phyloP scores from a whole-genome alignment of 305 asterid genomes.

The Withania somnifera region DNA sequence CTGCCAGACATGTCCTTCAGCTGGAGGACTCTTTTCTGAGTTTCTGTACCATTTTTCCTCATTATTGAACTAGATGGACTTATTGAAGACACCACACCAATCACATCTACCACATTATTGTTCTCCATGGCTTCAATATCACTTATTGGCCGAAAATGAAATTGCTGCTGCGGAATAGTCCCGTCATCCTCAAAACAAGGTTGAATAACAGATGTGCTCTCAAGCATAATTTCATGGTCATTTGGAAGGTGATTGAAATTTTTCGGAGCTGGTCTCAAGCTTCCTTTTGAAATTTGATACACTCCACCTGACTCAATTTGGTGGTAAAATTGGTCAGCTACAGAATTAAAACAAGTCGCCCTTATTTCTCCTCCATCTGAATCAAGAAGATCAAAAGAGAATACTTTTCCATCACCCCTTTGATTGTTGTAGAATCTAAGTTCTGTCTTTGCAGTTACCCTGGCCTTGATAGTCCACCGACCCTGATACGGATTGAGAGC shows the following conservation, averaged over 20 bases:
- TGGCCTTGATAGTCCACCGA: constrained; percentile 90
- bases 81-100: constrained; percentile 68
- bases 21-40: constrained; percentile 70
- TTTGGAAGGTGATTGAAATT: constrained; percentile 67
- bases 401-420: constrained; percentile 87
- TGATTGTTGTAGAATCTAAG: constrained; percentile 63
- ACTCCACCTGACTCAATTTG: constrained; percentile 67
- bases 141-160: constrained; percentile 55
- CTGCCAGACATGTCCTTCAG: constrained; percentile 74
- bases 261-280: constrained; percentile 60
- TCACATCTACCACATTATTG: constrained; percentile 59
- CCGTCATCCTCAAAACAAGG: constrained; percentile 65
- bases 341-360: constrained; percentile 88
- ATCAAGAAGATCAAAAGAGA: constrained; percentile 93
- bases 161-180: constrained; percentile 76
- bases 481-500: constrained; percentile 80
- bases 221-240: constrained; percentile 76
- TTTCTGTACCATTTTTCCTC: constrained; percentile 79
- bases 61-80: constrained; percentile 60
- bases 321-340: constrained; percentile 61
- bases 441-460: constrained; percentile 77
- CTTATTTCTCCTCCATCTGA: constrained; percentile 89
- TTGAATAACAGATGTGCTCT: constrained; percentile 52
- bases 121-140: constrained; percentile 65
- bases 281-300: constrained; percentile 68